phyloP scores from a whole-genome alignment of 352 stramenopile species.

The Globisporangium polare region DNA sequence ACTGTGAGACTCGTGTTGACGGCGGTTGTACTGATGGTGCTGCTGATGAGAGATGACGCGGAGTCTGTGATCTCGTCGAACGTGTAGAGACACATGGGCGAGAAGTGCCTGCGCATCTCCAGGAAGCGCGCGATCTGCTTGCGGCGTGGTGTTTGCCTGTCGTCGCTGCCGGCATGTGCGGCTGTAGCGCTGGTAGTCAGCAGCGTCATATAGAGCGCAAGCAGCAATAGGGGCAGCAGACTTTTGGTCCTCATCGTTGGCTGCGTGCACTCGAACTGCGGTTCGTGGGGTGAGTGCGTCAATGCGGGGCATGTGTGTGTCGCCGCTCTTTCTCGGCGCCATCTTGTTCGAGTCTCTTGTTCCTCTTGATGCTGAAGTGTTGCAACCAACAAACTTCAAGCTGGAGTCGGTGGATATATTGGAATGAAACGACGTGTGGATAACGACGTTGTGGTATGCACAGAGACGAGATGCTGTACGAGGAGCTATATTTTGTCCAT shows the following conservation, averaged over 20 bases:
- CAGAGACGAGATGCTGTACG: no score
- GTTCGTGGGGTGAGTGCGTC: not conserved
- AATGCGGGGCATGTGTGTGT: not conserved
- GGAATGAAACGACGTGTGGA: no score
- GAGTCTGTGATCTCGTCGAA: constrained; percentile 21
- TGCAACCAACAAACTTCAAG: not conserved
- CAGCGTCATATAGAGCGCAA: not conserved
- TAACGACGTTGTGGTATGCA: no score
- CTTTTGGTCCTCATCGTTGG: not conserved
- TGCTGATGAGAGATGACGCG: not conserved
- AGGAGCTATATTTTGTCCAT: no score
- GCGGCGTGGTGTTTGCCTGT: not conserved
- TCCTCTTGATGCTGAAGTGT: not conserved
- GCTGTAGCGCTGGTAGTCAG: not conserved
- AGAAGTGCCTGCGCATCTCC: constrained; percentile 4
- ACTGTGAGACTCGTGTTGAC: not conserved
- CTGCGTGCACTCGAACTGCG: not conserved
- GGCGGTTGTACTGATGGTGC: not conserved
- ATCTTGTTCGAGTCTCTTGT: not conserved
- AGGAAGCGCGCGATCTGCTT: constrained; percentile 22
- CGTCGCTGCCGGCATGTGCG: not conserved
- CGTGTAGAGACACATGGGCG: constrained; percentile 35
- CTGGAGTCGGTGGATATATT: no score
- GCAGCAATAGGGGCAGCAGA: not conserved
- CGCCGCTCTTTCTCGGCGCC: not conserved